These are phyloP conservation scores for Fusarium sp. DNA, from an alignment of 2,329 filamentous ascomycete genomes.

Conservation along the genomic window DNA sequence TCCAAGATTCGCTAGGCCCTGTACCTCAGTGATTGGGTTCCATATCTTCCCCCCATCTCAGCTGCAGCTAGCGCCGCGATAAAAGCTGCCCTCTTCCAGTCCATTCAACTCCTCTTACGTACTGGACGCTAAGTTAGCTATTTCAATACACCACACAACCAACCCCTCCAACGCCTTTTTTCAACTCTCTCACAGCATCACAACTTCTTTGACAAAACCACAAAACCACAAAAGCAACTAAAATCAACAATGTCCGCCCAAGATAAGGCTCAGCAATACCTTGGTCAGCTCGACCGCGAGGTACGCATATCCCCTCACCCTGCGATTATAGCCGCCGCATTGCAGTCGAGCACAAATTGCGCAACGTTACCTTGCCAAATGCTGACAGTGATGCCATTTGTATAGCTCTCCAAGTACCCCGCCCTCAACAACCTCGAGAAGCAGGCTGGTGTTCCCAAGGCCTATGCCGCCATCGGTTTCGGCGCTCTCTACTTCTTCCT, in stretches of 20 bases:
- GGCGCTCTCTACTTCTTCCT: constrained; percentile 87
- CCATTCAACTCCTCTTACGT: constrained; percentile 32
- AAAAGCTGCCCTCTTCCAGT: constrained; percentile 39
- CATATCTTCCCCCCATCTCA: constrained; percentile 11
- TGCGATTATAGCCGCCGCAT: constrained; percentile 6
- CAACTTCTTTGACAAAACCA: constrained; percentile 41
- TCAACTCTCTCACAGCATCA: constrained; percentile 24
- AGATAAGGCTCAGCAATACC: constrained; percentile 79
- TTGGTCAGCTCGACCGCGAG: constrained; percentile 84
- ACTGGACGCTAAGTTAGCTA: constrained; percentile 29
- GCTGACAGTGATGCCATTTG: constrained; percentile 39
- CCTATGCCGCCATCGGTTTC: constrained; percentile 81
- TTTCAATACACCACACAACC: constrained; percentile 34
- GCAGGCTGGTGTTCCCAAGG: constrained; percentile 84
- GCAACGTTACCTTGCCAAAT: constrained; percentile 13
- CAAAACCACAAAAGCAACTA: constrained; percentile 20
- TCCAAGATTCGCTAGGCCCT: constrained; percentile 33
- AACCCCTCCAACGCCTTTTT: constrained; percentile 32
- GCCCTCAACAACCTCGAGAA: constrained; percentile 86
- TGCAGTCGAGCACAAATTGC: constrained; percentile 25
- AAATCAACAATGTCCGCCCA: constrained; percentile 70
- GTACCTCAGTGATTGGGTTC: not conserved
- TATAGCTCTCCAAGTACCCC: constrained; percentile 85
- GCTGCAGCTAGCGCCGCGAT: constrained; percentile 40
- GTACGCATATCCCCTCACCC: constrained; percentile 57